phyloP scores from a whole-genome alignment of 2,329 filamentous ascomycete species.

The Colletotrichum nymphaeae region DNA sequence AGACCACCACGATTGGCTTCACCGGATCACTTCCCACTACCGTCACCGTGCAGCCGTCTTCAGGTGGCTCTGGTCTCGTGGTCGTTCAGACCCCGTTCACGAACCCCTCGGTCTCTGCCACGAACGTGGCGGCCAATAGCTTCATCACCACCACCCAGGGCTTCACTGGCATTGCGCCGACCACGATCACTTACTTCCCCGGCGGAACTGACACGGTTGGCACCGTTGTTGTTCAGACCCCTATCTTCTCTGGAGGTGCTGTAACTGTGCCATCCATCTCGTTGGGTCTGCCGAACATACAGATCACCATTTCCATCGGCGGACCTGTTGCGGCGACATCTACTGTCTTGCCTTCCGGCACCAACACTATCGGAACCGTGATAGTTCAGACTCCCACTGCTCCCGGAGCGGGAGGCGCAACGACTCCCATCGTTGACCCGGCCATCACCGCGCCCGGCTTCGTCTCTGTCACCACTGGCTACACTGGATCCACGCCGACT shows the following conservation, averaged over 20 bases:
- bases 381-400: slow-evolving; percentile 12
- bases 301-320: background rate
- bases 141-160: slow-evolving; percentile 25
- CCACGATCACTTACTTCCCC: slow-evolving; percentile 18
- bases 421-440: background rate
- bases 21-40: slow-evolving; percentile 16
- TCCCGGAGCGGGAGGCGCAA: background rate
- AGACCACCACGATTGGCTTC: slow-evolving; percentile 22
- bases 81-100: slow-evolving; percentile 28
- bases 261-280: background rate
- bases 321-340: background rate
- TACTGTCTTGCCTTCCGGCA: background rate
- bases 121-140: background rate
- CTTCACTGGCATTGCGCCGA: slow-evolving; percentile 17
- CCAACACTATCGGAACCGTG: background rate
- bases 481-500: background rate
- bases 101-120: background rate
- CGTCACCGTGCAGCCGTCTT: slow-evolving; percentile 24
- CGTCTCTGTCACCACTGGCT: background rate
- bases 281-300: background rate
- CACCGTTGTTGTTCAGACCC: slow-evolving; percentile 30
- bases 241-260: slow-evolving; percentile 14
- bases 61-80: slow-evolving; percentile 26
- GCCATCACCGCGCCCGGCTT: background rate
- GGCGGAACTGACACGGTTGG: slow-evolving; percentile 9